These are phyloP conservation scores for Coleophoma crateriformis DNA, from an alignment of 2,329 filamentous ascomycete species.

Conservation along the genomic window DNA sequence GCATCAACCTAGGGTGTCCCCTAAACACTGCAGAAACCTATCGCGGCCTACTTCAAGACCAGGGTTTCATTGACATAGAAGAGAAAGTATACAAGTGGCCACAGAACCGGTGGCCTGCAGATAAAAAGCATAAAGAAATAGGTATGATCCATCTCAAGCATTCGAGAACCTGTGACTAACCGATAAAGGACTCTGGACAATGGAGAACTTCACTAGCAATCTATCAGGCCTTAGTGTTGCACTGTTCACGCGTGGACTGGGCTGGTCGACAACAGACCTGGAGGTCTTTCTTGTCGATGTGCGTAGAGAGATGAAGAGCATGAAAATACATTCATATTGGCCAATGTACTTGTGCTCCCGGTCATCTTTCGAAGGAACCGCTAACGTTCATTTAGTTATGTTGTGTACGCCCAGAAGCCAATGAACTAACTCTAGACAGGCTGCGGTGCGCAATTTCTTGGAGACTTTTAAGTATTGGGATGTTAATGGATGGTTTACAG, in stretches of 20 bases:
- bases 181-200: constrained; percentile 3
- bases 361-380: neutral
- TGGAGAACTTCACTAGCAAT: constrained; percentile 2
- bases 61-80: constrained; percentile 19
- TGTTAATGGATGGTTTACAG: no score
- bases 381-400: neutral
- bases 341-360: neutral
- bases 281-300: constrained; percentile 7
- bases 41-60: constrained; percentile 4
- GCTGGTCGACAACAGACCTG: constrained; percentile 3
- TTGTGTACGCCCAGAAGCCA: constrained; percentile 1
- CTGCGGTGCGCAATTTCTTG: no score
- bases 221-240: constrained; percentile 4
- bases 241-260: constrained; percentile 4
- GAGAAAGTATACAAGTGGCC: constrained; percentile 18
- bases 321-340: constrained; percentile 4
- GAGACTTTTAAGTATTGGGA: no score
- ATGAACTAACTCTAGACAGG: no score
- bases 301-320: constrained; percentile 2
- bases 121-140: constrained; percentile 13
- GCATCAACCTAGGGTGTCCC: constrained; percentile 28
- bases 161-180: neutral
- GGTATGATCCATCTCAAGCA: neutral
- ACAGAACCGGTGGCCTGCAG: constrained; percentile 20
- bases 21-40: constrained; percentile 14